phyloP scores from a whole-genome alignment of 2,329 filamentous ascomycete species.

The Furcasterigmium sp. region DNA sequence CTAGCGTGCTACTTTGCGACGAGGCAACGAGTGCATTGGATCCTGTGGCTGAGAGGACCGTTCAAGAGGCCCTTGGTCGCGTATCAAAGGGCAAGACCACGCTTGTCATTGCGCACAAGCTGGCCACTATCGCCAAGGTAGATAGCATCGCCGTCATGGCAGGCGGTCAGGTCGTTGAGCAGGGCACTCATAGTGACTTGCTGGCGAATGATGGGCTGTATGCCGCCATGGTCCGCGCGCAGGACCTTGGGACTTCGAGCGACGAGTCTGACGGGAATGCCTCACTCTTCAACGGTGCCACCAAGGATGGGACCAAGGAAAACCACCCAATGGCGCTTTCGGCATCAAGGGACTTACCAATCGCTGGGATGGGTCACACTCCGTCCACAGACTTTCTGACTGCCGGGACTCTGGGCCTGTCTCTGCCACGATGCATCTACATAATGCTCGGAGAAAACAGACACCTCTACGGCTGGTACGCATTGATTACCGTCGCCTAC shows the following conservation, averaged over 20 bases:
- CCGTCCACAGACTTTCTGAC: background rate
- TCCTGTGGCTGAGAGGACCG: slow-evolving; percentile 40
- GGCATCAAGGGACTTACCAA: no score
- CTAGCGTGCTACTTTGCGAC: slow-evolving; percentile 59
- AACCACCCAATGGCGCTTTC: slow-evolving; percentile 1
- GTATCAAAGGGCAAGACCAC: slow-evolving; percentile 52
- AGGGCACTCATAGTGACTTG: slow-evolving; percentile 52
- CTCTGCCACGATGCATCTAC: background rate
- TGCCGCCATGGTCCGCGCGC: slow-evolving; percentile 14
- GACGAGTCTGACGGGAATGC: background rate
- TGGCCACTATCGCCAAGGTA: slow-evolving; percentile 50
- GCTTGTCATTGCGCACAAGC: slow-evolving; percentile 55
- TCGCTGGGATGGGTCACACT: no score
- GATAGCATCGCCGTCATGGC: slow-evolving; percentile 59
- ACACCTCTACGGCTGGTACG: background rate
- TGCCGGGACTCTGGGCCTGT: background rate
- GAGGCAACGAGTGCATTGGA: slow-evolving; percentile 60
- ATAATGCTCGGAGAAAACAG: background rate
- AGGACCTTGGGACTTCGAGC: slow-evolving; percentile 15
- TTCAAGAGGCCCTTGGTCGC: slow-evolving; percentile 47
- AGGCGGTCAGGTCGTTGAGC: slow-evolving; percentile 49
- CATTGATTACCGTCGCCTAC: background rate
- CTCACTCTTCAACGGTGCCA: background rate
- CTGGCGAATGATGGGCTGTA: slow-evolving; percentile 21
- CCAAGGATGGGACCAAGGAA: background rate